Percentiles rank a stretch among this genome's conserved stretches.
Conservation (phyloP, 495 filamentous ascomycete genomes). For the Cairneyella variabilis region DNA sequence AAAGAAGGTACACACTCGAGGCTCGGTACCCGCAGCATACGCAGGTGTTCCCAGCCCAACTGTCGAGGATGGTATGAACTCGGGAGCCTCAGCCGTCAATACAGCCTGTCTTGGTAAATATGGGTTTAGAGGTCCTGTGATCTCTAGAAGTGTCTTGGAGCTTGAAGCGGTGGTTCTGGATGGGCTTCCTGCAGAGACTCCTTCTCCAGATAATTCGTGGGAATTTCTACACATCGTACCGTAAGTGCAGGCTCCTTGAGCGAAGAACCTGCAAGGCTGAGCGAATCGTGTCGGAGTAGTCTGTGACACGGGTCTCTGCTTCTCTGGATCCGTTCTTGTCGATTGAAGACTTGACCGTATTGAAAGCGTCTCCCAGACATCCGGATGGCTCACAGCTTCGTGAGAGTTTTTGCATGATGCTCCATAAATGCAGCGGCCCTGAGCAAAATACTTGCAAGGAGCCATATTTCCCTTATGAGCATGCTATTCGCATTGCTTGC, state of each 20-base stretch:
- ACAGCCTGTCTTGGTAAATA: not conserved
- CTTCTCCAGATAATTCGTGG: not conserved
- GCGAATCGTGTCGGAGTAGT: no score
- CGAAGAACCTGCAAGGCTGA: not conserved
- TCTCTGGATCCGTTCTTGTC: not conserved
- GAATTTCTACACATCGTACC: not conserved
- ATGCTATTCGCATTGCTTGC: no score
- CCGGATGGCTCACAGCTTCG: not conserved
- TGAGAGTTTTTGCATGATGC: slow-evolving; percentile 10
- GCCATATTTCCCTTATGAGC: no score
- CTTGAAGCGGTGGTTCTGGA: not conserved
- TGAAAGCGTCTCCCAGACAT: not conserved
- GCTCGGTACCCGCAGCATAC: no score
- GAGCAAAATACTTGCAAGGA: slow-evolving; percentile 8
- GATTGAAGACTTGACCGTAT: not conserved
- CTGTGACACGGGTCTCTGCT: not conserved
- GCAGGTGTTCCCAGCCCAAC: no score
- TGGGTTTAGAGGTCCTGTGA: not conserved
- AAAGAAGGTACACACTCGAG: not conserved
- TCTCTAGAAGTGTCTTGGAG: not conserved
- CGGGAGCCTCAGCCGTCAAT: not conserved
- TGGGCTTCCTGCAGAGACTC: not conserved
- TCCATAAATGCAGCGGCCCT: slow-evolving; percentile 7
- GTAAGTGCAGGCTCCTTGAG: slow-evolving; percentile 1
- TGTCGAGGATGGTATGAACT: not conserved